phyloP scores from a whole-genome alignment of 176 grass and related monocot species.

The Carex kokanica region DNA sequence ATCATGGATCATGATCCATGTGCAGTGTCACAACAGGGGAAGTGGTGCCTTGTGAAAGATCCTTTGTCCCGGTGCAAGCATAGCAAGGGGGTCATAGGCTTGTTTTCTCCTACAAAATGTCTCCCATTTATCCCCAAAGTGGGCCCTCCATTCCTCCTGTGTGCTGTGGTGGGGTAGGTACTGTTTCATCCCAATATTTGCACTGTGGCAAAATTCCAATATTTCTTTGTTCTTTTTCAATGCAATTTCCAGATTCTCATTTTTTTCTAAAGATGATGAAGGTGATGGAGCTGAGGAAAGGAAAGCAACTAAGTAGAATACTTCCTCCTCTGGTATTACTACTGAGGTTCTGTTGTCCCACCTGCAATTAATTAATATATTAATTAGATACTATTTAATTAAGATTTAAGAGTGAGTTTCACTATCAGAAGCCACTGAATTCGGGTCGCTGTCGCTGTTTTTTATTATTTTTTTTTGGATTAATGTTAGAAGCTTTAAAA shows the following conservation, averaged over 20 bases:
- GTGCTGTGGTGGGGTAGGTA: constrained; percentile 78
- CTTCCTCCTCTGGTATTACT: constrained; percentile 77
- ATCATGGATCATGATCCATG: background rate
- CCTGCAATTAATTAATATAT: constrained; percentile 33
- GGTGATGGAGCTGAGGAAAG: constrained; percentile 63
- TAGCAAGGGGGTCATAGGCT: constrained; percentile 75
- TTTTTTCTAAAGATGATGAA: constrained; percentile 40
- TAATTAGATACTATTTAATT: background rate
- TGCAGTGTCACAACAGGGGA: constrained; percentile 38
- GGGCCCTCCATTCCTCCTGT: constrained; percentile 77
- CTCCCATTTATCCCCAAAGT: constrained; percentile 93
- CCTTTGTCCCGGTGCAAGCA: constrained; percentile 85
- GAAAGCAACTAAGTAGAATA: constrained; percentile 90
- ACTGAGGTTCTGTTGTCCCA: constrained; percentile 86
- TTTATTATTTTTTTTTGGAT: background rate
- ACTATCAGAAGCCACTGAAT: constrained; percentile 4
- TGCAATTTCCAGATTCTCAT: constrained; percentile 46
- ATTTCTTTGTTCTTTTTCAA: constrained; percentile 67
- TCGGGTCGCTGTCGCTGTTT: background rate
- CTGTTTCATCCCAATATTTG: constrained; percentile 67
- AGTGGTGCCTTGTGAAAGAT: constrained; percentile 68
- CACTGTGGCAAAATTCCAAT: constrained; percentile 56
- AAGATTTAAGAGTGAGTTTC: no score
- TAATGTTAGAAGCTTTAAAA: constrained; percentile 6
- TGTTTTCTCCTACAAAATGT: constrained; percentile 76